Percentiles rank a stretch among this genome's conserved stretches.
These are phyloP conservation scores for Fusarium keratoplasticum DNA, from an alignment of 2,329 filamentous ascomycete species.

Conservation along the genomic window DNA sequence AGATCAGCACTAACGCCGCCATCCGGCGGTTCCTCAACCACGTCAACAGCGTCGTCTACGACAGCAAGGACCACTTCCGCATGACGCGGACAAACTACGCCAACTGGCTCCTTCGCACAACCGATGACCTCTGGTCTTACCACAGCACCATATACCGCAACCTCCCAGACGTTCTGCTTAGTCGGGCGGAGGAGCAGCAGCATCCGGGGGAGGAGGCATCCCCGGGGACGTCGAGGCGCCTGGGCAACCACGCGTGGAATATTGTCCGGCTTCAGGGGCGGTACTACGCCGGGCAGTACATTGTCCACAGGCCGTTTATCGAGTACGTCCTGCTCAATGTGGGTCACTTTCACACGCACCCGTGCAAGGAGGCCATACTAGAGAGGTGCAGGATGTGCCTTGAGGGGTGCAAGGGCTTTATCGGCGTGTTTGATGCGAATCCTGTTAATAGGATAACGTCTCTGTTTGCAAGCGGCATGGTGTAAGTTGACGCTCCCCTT, in stretches of 20 bases:
- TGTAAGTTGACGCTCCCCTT: constrained; percentile 28
- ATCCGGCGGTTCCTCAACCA: constrained; percentile 47
- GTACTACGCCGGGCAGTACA: constrained; percentile 47
- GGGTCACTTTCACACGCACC: constrained; percentile 38
- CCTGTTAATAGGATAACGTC: constrained; percentile 42
- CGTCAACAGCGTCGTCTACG: constrained; percentile 46
- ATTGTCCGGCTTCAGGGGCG: constrained; percentile 44
- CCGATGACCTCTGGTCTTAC: constrained; percentile 43
- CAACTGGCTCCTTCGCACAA: constrained; percentile 43
- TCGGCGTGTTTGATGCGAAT: constrained; percentile 44
- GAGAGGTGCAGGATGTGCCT: constrained; percentile 41
- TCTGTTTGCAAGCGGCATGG: constrained; percentile 47
- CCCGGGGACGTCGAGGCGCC: not conserved
- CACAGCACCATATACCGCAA: constrained; percentile 45
- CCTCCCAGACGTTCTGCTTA: constrained; percentile 41
- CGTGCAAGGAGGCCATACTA: constrained; percentile 35
- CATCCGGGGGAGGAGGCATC: not conserved
- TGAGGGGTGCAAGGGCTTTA: constrained; percentile 40
- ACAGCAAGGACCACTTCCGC: constrained; percentile 42
- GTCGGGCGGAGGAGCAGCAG: not conserved
- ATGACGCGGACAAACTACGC: constrained; percentile 36
- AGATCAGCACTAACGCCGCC: constrained; percentile 47
- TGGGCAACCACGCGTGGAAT: constrained; percentile 48
- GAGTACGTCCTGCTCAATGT: constrained; percentile 45
- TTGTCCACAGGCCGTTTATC: constrained; percentile 47